Base-by-base conservation (phyloP, 2,329 filamentous ascomycete species). In the Apiospora saccharicola region DNA sequence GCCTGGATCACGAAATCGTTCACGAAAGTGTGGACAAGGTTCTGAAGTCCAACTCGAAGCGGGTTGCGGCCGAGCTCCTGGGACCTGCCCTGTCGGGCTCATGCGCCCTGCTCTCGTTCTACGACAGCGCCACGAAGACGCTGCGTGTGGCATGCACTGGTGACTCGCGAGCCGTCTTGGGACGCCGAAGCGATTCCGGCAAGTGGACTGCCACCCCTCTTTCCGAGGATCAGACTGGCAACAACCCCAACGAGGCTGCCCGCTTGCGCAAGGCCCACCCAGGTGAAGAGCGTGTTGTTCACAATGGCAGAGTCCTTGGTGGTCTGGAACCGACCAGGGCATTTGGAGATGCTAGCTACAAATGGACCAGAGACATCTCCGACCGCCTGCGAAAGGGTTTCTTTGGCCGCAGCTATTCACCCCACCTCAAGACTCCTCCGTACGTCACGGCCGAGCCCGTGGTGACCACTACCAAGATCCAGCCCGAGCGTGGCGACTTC, bases 381-480 rank as follows among this genome's bases (percentile, higher is more conserved):
- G 90, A 94, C 70, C 92, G 93, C 77, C 88, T 99, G 71, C 94
- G 95, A 80, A 87, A 88, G 75, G 92, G 92, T 44, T 99, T 97
- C 86, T 98, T 98, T 79, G 95, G 94, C 30, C 91, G 95, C 69
- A 92, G 90, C 19, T 92, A 94, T 2, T 93, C 92, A 13, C 88
- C 91, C 22, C 86, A 95, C 44, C 86, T 98, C 72, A 94, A 94
- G 82, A 98, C 95, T 0, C 96, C 96, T 12, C 96, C 96, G 0
- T 99, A 99, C 79, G 96, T 99, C 53, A 99, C 96, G 4, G 96
- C 96, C 1, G 97, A 99, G 83, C 96, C 96, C 3, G 89, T 98
- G 30, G 90, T 99, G 70, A 98, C 96, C 0, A 98, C 95, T 1
- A 98, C 96, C 67, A 93, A 96, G 81, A 92, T 99, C 70, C 88